Conservation (phyloP, 495 filamentous ascomycete species). For the Lichina pygmaea region DNA sequence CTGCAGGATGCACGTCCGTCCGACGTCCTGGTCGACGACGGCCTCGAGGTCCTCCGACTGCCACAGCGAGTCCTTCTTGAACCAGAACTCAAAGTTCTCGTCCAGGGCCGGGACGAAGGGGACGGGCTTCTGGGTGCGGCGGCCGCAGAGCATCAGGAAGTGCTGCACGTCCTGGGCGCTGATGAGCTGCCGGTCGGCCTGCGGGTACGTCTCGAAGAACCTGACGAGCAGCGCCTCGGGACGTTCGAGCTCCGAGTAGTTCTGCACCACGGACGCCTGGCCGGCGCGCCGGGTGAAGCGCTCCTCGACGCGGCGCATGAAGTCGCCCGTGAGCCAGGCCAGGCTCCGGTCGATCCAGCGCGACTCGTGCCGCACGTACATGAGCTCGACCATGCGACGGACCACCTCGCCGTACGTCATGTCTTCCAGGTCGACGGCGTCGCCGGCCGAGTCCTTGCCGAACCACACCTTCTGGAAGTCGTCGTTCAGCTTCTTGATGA, state of each 20-base stretch:
- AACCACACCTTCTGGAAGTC: slow-evolving; percentile 99
- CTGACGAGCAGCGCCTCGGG: slow-evolving; percentile 51
- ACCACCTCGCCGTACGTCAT: slow-evolving; percentile 94
- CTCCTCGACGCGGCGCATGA: slow-evolving; percentile 87
- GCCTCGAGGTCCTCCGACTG: slow-evolving; percentile 93
- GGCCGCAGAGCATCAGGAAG: slow-evolving; percentile 79
- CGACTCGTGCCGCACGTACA: slow-evolving; percentile 82
- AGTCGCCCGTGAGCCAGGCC: slow-evolving; percentile 61
- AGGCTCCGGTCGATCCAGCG: slow-evolving; percentile 86
- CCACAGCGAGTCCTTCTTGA: slow-evolving; percentile 99
- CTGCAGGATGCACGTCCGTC: slow-evolving; percentile 81
- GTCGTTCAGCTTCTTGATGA: slow-evolving; percentile 92
- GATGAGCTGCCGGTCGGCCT: slow-evolving; percentile 71
- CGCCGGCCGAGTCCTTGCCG: slow-evolving; percentile 55
- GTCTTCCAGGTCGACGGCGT: slow-evolving; percentile 83
- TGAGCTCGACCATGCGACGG: slow-evolving; percentile 79
- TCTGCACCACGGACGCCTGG: slow-evolving; percentile 55
- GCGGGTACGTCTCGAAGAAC: slow-evolving; percentile 60
- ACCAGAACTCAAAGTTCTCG: slow-evolving; percentile 91
- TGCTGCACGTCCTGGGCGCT: slow-evolving; percentile 94
- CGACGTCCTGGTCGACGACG: slow-evolving; percentile 86
- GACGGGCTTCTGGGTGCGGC: slow-evolving; percentile 82
- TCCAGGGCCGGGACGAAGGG: slow-evolving; percentile 85
- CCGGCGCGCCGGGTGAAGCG: slow-evolving; percentile 47
- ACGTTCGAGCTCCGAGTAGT: slow-evolving; percentile 60